phyloP scores from a whole-genome alignment of 2,329 filamentous ascomycete species.

The Cyclaneusma minus region DNA sequence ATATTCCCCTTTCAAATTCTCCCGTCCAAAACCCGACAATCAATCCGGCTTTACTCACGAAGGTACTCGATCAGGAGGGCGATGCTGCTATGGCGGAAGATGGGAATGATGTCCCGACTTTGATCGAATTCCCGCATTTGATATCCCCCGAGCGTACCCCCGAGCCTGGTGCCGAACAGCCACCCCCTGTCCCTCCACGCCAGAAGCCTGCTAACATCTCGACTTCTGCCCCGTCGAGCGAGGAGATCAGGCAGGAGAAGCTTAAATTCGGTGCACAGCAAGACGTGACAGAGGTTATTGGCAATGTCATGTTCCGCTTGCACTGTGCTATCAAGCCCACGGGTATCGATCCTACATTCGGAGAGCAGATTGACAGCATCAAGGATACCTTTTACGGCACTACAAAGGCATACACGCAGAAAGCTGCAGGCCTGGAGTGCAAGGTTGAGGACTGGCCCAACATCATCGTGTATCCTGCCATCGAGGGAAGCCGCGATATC shows the following conservation, averaged over 20 bases:
- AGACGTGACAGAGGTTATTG: constrained; percentile 92
- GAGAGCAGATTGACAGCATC: constrained; percentile 68
- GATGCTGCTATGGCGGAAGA: too few species aligned
- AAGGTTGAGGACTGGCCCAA: constrained; percentile 29
- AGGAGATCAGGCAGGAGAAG: constrained; percentile 16
- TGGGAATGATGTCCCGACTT: too few species aligned
- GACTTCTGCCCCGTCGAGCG: constrained; percentile 13
- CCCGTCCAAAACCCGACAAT: too few species aligned
- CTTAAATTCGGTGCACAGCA: constrained; percentile 45
- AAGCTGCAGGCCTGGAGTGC: constrained; percentile 27
- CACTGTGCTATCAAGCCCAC: constrained; percentile 70
- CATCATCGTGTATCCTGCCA: constrained; percentile 43
- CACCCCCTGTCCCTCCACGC: constrained; percentile 19
- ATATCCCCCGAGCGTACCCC: too few species aligned
- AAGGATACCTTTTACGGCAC: constrained; percentile 55
- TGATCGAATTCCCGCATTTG: too few species aligned
- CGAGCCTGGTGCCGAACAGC: too few species aligned
- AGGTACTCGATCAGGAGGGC: too few species aligned
- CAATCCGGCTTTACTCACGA: too few species aligned
- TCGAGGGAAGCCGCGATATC: constrained; percentile 40
- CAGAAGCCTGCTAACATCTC: constrained; percentile 18
- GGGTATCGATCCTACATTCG: constrained; percentile 43
- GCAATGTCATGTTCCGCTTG: constrained; percentile 80
- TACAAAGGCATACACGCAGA: constrained; percentile 42
- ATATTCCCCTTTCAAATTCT: constrained; percentile 11